Evolutionary conservation across 2,329 filamentous ascomycete genomes (phyloP).

Genomic region (Didymosphaeria variabile): DNA sequence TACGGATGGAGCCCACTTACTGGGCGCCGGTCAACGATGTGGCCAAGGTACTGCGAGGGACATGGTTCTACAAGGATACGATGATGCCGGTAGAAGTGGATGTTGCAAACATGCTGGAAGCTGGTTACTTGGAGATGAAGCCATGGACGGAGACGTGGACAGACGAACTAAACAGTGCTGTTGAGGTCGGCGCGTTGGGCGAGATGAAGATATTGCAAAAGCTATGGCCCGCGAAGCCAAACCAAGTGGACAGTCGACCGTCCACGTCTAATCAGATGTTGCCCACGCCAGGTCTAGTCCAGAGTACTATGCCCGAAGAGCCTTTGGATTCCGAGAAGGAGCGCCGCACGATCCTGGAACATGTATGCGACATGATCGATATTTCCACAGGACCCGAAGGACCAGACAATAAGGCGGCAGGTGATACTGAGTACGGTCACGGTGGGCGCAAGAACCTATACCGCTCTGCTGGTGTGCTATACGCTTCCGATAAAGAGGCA

Average conservation of each 20-base stretch:
- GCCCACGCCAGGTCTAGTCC: constrained; percentile 36
- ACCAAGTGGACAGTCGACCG: constrained; percentile 57
- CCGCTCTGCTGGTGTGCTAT: constrained; percentile 82
- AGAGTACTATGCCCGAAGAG: constrained; percentile 44
- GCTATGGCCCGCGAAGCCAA: constrained; percentile 77
- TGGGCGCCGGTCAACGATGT: constrained; percentile 95
- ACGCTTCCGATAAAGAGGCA: constrained; percentile 78
- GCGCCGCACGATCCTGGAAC: constrained; percentile 53
- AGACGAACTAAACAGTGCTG: constrained; percentile 87
- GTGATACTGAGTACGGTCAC: constrained; percentile 53
- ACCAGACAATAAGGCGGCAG: constrained; percentile 59
- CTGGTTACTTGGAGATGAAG: constrained; percentile 85
- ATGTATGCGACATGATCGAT: constrained; percentile 59
- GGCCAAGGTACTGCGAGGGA: constrained; percentile 81
- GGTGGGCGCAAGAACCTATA: constrained; percentile 67
- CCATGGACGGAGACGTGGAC: constrained; percentile 93
- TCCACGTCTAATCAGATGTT: constrained; percentile 48
- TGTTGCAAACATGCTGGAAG: constrained; percentile 90
- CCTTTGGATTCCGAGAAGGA: constrained; percentile 55
- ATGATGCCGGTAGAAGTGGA: constrained; percentile 88
- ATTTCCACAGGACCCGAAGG: constrained; percentile 56
- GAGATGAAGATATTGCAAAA: constrained; percentile 90
- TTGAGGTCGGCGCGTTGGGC: constrained; percentile 87
- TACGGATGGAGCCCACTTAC: constrained; percentile 93
- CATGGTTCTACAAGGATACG: constrained; percentile 97